Conservation (phyloP, 2,329 filamentous ascomycete species). For the Cytospora schulzeri region DNA sequence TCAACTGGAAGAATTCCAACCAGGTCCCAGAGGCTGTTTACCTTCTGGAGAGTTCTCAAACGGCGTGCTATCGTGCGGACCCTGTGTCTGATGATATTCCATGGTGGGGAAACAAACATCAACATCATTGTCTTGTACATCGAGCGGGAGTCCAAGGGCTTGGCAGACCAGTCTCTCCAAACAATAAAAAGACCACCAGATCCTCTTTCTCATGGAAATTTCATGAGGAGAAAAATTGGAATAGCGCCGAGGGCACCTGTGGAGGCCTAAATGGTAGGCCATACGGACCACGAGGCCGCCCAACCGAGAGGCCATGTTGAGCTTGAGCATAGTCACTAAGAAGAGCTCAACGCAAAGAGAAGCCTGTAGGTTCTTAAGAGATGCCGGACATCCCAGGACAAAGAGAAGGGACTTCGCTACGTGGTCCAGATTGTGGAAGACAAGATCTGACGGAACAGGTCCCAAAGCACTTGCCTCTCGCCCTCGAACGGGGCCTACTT, state of each 20-base stretch:
- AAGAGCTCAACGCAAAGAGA: conserved; percentile 57
- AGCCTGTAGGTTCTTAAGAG: conserved; percentile 51
- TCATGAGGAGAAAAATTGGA: conserved; percentile 51
- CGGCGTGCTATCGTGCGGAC: not conserved
- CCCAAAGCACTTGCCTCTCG: conserved; percentile 23
- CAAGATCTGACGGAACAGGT: conserved; percentile 44
- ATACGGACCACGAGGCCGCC: conserved; percentile 58
- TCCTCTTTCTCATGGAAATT: conserved; percentile 49
- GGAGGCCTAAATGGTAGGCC: conserved; percentile 59
- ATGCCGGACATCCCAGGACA: conserved; percentile 49
- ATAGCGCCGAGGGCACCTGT: conserved; percentile 57
- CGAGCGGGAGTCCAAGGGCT: conserved; percentile 56
- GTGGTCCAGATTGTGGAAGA: conserved; percentile 52
- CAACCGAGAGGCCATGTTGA: conserved; percentile 59
- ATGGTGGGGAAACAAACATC: conserved; percentile 51
- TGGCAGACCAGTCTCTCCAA: conserved; percentile 59
- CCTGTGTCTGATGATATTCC: conserved; percentile 10
- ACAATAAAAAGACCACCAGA: conserved; percentile 61
- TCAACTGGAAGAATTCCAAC: not conserved
- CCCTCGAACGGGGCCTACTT: conserved; percentile 33
- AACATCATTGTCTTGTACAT: conserved; percentile 58
- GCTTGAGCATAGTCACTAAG: conserved; percentile 56
- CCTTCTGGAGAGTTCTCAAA: conserved; percentile 4
- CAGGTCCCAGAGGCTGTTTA: not conserved
- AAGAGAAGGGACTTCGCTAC: conserved; percentile 52